Evolutionary conservation across 2,329 filamentous ascomycete genomes (phyloP).

Genomic region (Chrysosporium queenslandicum): DNA sequence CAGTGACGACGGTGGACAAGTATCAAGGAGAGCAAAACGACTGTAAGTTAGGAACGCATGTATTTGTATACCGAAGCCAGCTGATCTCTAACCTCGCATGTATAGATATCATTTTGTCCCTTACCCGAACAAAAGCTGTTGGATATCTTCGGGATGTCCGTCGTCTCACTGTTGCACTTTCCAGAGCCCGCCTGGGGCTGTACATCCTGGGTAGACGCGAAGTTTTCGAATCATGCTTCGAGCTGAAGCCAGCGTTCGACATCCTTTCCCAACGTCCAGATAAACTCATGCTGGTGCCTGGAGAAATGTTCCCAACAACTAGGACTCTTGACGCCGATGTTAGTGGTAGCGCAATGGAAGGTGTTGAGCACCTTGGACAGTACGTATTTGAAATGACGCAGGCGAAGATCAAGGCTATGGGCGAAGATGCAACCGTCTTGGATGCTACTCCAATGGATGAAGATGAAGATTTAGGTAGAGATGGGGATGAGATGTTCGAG

Average conservation of each 20-base stretch:
- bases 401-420: constrained; percentile 53
- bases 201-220: constrained; percentile 83
- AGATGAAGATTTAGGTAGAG: constrained; percentile 29
- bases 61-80: background rate
- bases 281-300: constrained; percentile 69
- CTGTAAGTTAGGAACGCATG: constrained; percentile 54
- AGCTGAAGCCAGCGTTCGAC: constrained; percentile 78
- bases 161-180: constrained; percentile 86
- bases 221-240: constrained; percentile 80
- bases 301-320: constrained; percentile 71
- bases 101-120: constrained; percentile 79
- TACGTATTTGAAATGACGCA: constrained; percentile 96
- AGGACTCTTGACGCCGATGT: constrained; percentile 40
- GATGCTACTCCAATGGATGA: constrained; percentile 27
- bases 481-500: constrained; percentile 27
- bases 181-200: constrained; percentile 78
- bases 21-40: constrained; percentile 99
- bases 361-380: constrained; percentile 86
- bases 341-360: constrained; percentile 63
- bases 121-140: constrained; percentile 77
- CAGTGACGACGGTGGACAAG: constrained; percentile 92
- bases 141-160: constrained; percentile 91
- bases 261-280: constrained; percentile 66
- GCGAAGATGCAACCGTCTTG: constrained; percentile 33
- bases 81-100: background rate